phyloP scores from a whole-genome alignment of 495 filamentous ascomycete species.

The Penicillium coffeae region DNA sequence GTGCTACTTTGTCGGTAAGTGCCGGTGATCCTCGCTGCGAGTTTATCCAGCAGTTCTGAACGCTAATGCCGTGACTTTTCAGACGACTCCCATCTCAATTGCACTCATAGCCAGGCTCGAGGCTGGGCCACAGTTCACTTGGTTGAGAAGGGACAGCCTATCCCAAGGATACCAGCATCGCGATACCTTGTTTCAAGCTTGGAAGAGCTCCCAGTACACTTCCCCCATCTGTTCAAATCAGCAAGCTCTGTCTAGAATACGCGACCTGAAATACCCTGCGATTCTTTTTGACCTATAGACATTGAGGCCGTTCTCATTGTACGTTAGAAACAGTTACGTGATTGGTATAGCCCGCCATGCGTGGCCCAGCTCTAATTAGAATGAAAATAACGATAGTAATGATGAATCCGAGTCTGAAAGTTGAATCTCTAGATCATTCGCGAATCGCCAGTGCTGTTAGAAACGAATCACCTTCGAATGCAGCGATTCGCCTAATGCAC shows the following conservation, averaged over 20 bases:
- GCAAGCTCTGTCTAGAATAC: neutral
- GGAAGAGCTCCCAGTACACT: slow-evolving; percentile 65
- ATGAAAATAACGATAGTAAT: no score
- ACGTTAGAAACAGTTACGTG: neutral
- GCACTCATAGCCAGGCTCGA: slow-evolving; percentile 61
- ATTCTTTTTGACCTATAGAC: neutral
- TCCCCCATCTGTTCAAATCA: slow-evolving; percentile 72
- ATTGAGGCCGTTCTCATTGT: neutral
- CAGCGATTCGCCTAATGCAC: no score
- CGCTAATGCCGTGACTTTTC: slow-evolving; percentile 5
- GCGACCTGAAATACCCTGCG: neutral
- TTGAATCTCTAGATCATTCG: no score
- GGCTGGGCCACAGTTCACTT: slow-evolving; percentile 81
- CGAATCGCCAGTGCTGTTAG: no score
- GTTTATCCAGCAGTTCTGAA: neutral
- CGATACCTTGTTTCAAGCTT: slow-evolving; percentile 67
- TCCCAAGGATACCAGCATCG: slow-evolving; percentile 56
- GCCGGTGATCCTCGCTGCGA: neutral
- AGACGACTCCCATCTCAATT: slow-evolving; percentile 85
- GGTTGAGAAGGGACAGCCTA: slow-evolving; percentile 64
- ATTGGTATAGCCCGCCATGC: no score
- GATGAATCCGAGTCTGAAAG: no score
- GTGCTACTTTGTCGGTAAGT: slow-evolving; percentile 85
- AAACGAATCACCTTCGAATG: no score
- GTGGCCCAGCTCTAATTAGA: no score